Evolutionary conservation across 129 eudicot genomes (phyloP), one percentile per base, ranked within the genome.

Genomic region (Apium graveolens): DNA sequence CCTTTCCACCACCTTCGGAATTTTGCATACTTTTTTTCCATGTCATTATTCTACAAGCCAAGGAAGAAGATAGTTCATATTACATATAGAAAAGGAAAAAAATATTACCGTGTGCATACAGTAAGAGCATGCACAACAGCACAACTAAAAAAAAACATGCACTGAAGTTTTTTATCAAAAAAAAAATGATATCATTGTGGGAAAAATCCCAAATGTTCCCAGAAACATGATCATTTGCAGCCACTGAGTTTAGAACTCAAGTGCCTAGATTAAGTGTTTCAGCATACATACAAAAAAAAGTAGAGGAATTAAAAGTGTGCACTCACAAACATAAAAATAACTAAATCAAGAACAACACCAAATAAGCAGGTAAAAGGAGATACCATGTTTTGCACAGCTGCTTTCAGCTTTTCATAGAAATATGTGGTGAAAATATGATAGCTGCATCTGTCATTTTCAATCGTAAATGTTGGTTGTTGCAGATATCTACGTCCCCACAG

Each of bases 1-100:
- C 93, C 89, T 87, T 85, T 95, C 98, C 98, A 95, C 98, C 98
- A 95, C 86, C 94, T 87, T 80, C 98, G 81, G 85, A 95, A 85
- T 85, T 88, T 95, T 48, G 37, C 63, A 83, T 88, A 95, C 39
- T 86, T 87, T 65, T 85, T 80, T 82, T 81, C 91, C 75, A 74
- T 80, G 77, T 89, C 88, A 83, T 39, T 81, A 87, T 78, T 86
- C 90, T 87, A 73, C 73, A 86, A 39, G 12, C 62, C 63, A 79
- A 27, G 73, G 17, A 53, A 78, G 80, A 43, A 82, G 66, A 55
- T 38, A 51, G 79, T 60, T 60, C 68, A 60, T n/a, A 10, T 9
- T 10, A 60, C 13, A 60, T n/a, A 60, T n/a, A 29, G 16, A 49
- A 78, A 24, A 18, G 31, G 65, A 41, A 8, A 14, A 48, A 48